phyloP scores from a whole-genome alignment of 139 green algal species.

The Chlamydomonas sp. region DNA sequence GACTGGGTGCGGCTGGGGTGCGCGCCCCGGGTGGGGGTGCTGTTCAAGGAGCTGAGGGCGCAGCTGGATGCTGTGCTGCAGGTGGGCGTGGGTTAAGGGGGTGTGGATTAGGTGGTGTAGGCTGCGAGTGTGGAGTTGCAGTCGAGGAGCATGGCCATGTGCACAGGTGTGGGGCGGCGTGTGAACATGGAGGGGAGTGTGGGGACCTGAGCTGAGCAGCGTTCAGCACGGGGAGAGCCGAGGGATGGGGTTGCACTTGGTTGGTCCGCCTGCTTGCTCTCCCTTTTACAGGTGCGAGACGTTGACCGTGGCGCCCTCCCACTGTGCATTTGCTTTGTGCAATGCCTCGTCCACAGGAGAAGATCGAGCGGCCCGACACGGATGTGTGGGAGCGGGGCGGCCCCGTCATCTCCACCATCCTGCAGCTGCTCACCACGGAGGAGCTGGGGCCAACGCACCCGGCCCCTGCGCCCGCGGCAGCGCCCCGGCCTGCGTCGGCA shows the following conservation, averaged over 20 bases:
- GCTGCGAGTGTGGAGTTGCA: neutral
- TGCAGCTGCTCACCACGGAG: conserved; percentile 22
- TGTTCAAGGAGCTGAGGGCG: conserved; percentile 25
- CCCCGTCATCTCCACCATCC: conserved; percentile 9
- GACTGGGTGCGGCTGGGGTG: conserved; percentile 14
- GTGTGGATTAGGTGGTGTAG: neutral
- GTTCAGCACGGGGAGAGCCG: too few relatives aligned
- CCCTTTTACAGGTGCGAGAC: too few relatives aligned
- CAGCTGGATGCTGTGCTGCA: conserved; percentile 20
- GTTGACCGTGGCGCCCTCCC: too few relatives aligned
- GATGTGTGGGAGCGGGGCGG: conserved; percentile 11
- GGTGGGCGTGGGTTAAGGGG: neutral
- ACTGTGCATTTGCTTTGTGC: too few relatives aligned
- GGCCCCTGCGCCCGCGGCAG: neutral
- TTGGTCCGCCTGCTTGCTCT: too few relatives aligned
- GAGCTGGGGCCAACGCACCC: neutral
- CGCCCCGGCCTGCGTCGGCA: neutral
- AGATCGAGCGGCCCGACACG: conserved; percentile 15
- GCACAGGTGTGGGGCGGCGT: too few relatives aligned
- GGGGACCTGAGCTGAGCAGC: too few relatives aligned
- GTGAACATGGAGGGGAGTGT: too few relatives aligned
- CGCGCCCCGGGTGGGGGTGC: conserved; percentile 1
- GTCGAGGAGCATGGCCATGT: neutral
- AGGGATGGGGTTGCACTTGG: too few relatives aligned
- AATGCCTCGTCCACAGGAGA: neutral